These are phyloP conservation scores for Apiotrichum veenhuisii DNA, from an alignment of 1,284 basidiomycete genomes.

Conservation along the genomic window DNA sequence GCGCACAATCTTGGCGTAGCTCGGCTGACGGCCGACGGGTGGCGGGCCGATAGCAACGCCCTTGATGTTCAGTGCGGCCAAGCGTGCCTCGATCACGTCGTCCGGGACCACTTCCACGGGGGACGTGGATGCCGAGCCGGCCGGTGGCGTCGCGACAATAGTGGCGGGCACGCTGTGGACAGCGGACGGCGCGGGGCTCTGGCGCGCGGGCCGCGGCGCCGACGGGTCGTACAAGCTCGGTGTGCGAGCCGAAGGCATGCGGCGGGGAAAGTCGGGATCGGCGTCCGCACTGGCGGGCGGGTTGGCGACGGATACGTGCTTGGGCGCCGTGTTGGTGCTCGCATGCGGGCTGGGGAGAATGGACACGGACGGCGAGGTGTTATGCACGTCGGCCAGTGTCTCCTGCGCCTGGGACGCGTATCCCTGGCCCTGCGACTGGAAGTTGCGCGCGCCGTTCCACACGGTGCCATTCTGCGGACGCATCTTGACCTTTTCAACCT, in stretches of 20 bases:
- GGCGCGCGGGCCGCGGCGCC: constrained; percentile 17
- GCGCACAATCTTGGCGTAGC: constrained; percentile 45
- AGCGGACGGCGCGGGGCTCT: constrained; percentile 1
- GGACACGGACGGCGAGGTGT: constrained; percentile 5
- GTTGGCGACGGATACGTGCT: not conserved
- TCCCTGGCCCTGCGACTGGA: constrained; percentile 7
- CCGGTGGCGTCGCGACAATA: not conserved
- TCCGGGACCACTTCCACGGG: constrained; percentile 5
- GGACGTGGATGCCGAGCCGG: not conserved
- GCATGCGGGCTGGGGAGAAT: constrained; percentile 13
- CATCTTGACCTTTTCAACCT: constrained; percentile 39
- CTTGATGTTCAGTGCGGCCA: constrained; percentile 36
- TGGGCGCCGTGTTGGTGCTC: not conserved
- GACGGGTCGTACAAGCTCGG: constrained; percentile 37
- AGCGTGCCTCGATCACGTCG: constrained; percentile 40
- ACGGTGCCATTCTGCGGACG: constrained; percentile 21
- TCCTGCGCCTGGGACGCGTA: constrained; percentile 1
- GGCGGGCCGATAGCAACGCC: constrained; percentile 32
- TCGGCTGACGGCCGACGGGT: constrained; percentile 19
- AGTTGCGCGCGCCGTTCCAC: constrained; percentile 31
- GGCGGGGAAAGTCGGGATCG: constrained; percentile 40
- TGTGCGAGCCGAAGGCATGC: constrained; percentile 21
- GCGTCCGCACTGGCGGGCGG: not conserved
- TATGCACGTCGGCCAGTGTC: not conserved
- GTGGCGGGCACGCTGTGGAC: not conserved